Evolutionary conservation across 1,139 yeast genomes (phyloP).

Genomic region (Kazachstania sp.): DNA sequence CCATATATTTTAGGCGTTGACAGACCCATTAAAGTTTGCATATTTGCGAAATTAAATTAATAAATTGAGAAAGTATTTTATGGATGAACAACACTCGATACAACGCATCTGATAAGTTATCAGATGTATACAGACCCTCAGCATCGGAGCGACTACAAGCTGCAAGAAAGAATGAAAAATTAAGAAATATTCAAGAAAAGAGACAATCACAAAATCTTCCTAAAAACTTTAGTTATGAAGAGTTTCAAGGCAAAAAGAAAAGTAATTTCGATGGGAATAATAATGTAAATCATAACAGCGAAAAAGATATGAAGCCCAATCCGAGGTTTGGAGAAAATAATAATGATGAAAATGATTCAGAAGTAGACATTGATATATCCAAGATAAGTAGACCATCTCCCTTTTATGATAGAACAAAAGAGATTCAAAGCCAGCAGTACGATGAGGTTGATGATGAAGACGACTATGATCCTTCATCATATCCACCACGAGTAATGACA

Average conservation of each 20-base stretch:
- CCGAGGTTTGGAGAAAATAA: background rate
- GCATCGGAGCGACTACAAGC: conserved; percentile 1
- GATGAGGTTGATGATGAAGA: background rate
- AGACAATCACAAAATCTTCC: background rate
- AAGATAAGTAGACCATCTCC: background rate
- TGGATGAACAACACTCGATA: conserved; percentile 1
- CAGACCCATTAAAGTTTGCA: no score
- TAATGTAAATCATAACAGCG: background rate
- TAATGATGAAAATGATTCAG: background rate
- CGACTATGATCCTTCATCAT: background rate
- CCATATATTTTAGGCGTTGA: no score
- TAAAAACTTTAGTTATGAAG: background rate
- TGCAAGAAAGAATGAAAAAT: background rate
- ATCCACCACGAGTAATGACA: conserved; percentile 3
- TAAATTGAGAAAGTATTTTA: background rate
- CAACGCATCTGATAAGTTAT: background rate
- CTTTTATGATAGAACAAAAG: background rate
- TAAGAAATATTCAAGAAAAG: conserved; percentile 1
- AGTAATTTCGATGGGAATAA: background rate
- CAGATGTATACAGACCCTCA: background rate
- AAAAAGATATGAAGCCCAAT: no score
- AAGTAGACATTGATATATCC: background rate
- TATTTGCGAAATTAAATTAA: background rate
- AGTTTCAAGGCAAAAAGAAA: background rate
- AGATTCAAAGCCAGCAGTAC: background rate